These are phyloP conservation scores for Coleophoma eucalyptorum DNA, from an alignment of 2,329 filamentous ascomycete genomes.

Conservation along the genomic window DNA sequence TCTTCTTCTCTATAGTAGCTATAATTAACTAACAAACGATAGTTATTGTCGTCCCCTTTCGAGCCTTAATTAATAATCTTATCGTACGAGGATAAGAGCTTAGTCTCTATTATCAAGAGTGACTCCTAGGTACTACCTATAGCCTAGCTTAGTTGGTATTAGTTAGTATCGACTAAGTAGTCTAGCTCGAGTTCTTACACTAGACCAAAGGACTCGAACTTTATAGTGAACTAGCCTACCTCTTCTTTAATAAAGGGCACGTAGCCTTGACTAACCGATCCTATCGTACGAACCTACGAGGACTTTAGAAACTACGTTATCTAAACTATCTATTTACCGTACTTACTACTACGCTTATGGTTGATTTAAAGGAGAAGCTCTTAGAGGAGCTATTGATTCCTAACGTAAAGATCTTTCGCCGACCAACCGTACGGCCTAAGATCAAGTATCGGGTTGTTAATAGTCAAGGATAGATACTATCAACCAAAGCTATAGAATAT, in stretches of 20 bases:
- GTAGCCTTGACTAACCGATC: constrained; percentile 2
- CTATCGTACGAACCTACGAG: constrained; percentile 2
- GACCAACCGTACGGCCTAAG: not conserved
- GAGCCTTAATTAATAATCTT: constrained; percentile 1
- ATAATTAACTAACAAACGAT: not conserved
- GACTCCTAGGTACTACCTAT: not conserved
- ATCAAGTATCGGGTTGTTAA: not conserved
- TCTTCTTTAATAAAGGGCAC: constrained; percentile 7
- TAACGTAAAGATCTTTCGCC: not conserved
- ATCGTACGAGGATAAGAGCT: not conserved
- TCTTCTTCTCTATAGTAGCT: constrained; percentile 5
- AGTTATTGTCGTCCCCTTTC: constrained; percentile 5
- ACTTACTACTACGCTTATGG: constrained; percentile 1
- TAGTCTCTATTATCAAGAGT: constrained; percentile 1
- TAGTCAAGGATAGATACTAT: not conserved
- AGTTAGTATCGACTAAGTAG: constrained; percentile 2
- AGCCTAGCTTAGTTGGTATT: not conserved
- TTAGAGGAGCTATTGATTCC: not conserved
- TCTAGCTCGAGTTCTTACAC: constrained; percentile 1
- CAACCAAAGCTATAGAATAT: not conserved
- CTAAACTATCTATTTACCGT: constrained; percentile 4
- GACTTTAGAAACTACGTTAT: constrained; percentile 3
- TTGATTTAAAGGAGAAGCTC: not conserved
- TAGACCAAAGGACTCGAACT: constrained; percentile 2
- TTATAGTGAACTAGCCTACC: not conserved